These are phyloP conservation scores for Arachis hypogaea DNA, from an alignment of 306 rosid genomes.

Conservation along the genomic window DNA sequence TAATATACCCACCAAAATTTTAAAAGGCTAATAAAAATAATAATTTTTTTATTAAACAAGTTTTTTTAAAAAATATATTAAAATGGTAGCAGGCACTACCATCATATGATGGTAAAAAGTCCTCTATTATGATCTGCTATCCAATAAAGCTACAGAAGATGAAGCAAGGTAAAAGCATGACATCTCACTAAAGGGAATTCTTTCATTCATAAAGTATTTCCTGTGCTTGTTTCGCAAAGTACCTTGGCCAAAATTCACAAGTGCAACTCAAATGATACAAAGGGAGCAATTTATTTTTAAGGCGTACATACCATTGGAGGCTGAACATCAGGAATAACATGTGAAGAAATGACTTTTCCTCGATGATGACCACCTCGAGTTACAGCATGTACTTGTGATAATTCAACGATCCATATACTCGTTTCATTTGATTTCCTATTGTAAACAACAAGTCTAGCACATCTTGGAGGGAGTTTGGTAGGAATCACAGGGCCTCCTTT, in stretches of 20 bases:
- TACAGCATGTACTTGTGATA: constrained; percentile 91
- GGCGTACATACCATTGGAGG: constrained; percentile 77
- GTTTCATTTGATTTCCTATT: constrained; percentile 80
- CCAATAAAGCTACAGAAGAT: constrained; percentile 38
- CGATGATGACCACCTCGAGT: constrained; percentile 95
- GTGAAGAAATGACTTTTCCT: constrained; percentile 82
- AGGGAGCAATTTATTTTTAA: neutral
- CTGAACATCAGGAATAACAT: constrained; percentile 80
- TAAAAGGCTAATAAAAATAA: no score
- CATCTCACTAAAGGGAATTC: constrained; percentile 11
- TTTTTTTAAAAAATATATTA: no score
- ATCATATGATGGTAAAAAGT: neutral
- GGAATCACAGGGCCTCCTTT: constrained; percentile 88
- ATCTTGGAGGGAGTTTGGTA: constrained; percentile 83
- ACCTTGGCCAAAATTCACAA: neutral
- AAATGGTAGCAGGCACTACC: neutral
- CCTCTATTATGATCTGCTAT: constrained; percentile 12
- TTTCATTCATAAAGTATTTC: constrained; percentile 12
- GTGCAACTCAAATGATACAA: constrained; percentile 4
- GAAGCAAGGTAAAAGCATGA: neutral
- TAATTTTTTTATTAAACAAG: no score
- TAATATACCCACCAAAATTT: constrained; percentile 13
- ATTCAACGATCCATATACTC: constrained; percentile 73
- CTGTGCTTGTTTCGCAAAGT: neutral
- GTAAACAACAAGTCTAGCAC: constrained; percentile 85